Conservation (phyloP, 1,139 yeast species). For the Neolecta irregularis region DNA sequence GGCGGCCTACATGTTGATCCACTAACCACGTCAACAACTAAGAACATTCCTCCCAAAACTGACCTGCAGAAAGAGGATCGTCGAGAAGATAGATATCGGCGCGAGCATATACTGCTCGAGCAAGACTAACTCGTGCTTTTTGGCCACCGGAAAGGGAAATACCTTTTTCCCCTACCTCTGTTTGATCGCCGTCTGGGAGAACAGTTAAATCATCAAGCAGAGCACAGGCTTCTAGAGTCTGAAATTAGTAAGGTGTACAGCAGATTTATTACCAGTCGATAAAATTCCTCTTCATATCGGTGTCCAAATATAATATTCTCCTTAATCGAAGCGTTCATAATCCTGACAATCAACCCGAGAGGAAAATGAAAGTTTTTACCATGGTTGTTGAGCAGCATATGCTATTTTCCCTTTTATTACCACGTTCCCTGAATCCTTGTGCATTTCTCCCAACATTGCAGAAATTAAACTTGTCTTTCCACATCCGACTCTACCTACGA, state of each 20-base stretch:
- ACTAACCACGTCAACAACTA: too few species aligned
- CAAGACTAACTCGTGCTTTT: constrained; percentile 82
- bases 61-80: constrained; percentile 86
- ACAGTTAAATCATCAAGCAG: constrained; percentile 61
- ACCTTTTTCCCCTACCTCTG: constrained; percentile 95
- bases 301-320: constrained; percentile 87
- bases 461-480: constrained; percentile 85
- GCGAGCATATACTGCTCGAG: constrained; percentile 89
- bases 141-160: constrained; percentile 94
- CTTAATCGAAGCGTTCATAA: constrained; percentile 81
- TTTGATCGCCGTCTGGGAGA: constrained; percentile 74
- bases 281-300: constrained; percentile 63
- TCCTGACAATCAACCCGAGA: too few species aligned
- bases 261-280: constrained; percentile 63
- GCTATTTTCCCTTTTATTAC: constrained; percentile 67
- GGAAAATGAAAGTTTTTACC: too few species aligned
- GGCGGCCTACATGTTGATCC: constrained; percentile 87
- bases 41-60: too few species aligned
- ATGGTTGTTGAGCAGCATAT: constrained; percentile 82
- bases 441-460: constrained; percentile 71
- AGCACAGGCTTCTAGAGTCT: constrained; percentile 85
- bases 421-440: constrained; percentile 63
- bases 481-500: constrained; percentile 84
- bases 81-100: constrained; percentile 84
- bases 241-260: too few species aligned